Base-by-base conservation (phyloP, 495 filamentous ascomycete genomes). In the Podospora appendiculata region DNA sequence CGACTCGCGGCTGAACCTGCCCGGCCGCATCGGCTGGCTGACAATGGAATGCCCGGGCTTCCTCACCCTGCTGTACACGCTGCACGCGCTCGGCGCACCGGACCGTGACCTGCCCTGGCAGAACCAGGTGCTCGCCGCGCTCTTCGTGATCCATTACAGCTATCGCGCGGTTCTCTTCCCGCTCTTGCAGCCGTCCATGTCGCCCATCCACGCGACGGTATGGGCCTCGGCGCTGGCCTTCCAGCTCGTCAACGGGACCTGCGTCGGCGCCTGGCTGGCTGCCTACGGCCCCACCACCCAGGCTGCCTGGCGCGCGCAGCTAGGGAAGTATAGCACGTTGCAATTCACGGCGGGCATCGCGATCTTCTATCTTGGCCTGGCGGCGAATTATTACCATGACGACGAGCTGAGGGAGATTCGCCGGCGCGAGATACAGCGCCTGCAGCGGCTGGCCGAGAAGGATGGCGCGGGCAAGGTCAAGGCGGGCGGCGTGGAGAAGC, bases 111-210 rank as follows among this genome's bases (percentile, higher is more conserved):
- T 88, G n/a, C 85, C 86, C 8, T 82, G 76, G 76, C 78, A 77
- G 49, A 89, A 89, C 69, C 81, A 81, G 64, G 72, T 79, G 13
- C 81, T 89, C 64, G 84, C 74, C 42, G 77, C 63, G 8, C 67
- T 86, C 34, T 88, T 84, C 58, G 81, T 83, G 56, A 78, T 87
- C 53, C 93, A 98, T 69, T 98, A 98, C 70, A 51, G 81, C 61
- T 90, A 98, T 76, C 88, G 93, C 55, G 87, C 92, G 16, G 66
- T 96, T 49, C 68, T 96, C 52, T 82, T 83, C 36, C 90, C 93
- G 1, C 74, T 90, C 57, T 74, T 90, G 33, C 89, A 90, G 48
- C 90, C 90, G 0, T 87, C 82, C 67, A 96, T 98, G 86, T 90
- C 90, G 8, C 91, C 90, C 18, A 86, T 92, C 47, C 87, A 90